Percentiles rank a stretch among this genome's conserved stretches.
Conservation (phyloP, 2,329 filamentous ascomycete species). For the Sporothrix luriei region DNA sequence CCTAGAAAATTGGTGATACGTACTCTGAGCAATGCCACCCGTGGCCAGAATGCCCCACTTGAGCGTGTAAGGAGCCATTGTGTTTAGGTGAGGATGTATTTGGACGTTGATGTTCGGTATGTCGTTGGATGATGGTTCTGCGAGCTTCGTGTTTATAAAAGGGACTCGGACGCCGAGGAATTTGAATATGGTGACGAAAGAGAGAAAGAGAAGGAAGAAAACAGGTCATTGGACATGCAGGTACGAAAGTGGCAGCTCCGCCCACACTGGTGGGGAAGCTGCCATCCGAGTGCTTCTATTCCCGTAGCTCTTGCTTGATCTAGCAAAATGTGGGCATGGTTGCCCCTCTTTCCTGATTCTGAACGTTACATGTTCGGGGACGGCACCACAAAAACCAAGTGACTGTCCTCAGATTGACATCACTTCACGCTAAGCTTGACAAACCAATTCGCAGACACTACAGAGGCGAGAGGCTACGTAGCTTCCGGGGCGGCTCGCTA, state of each 20-base stretch:
- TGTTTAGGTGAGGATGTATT: slow-evolving; percentile 31
- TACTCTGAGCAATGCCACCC: slow-evolving; percentile 61
- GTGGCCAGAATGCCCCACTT: slow-evolving; percentile 66
- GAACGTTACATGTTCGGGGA: slow-evolving; percentile 26
- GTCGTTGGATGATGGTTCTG: neutral
- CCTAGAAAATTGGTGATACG: slow-evolving; percentile 38
- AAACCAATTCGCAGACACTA: neutral
- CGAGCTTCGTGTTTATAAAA: neutral
- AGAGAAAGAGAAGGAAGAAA: neutral
- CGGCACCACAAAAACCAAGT: neutral
- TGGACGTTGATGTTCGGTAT: neutral
- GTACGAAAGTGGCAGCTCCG: too few species aligned
- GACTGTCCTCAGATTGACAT: slow-evolving; percentile 23
- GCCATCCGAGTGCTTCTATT: neutral
- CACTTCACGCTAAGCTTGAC: slow-evolving; percentile 24
- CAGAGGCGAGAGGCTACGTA: neutral
- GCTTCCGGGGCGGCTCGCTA: too few species aligned
- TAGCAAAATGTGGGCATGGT: slow-evolving; percentile 12
- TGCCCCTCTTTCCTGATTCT: slow-evolving; percentile 1
- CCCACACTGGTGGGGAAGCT: neutral
- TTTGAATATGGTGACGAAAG: neutral
- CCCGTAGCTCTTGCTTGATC: neutral
- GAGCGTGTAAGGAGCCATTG: slow-evolving; percentile 49
- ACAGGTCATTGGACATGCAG: neutral
- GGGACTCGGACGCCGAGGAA: neutral